Conservation (phyloP, 441 rosid species). For the Erodium trifolium region DNA sequence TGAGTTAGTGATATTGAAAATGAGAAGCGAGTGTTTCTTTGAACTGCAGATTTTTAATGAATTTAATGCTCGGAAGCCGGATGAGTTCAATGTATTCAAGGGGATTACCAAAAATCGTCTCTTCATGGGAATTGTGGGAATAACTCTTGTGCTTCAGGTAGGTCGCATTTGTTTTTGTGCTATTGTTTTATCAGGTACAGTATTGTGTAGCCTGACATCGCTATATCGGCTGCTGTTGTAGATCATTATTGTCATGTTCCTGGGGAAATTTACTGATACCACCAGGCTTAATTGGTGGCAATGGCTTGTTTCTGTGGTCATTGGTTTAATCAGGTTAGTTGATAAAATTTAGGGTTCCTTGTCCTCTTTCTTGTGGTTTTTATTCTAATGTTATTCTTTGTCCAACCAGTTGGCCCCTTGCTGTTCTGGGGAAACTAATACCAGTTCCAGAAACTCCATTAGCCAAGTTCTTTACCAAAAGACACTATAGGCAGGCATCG, state of each 20-base stretch:
- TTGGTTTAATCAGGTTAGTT: slow-evolving; percentile 60
- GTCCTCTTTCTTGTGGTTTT: neutral
- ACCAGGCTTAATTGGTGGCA: slow-evolving; percentile 62
- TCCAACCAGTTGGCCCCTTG: slow-evolving; percentile 78
- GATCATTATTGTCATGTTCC: slow-evolving; percentile 70
- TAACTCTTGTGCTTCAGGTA: slow-evolving; percentile 83
- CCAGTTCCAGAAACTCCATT: slow-evolving; percentile 68
- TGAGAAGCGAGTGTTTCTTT: neutral
- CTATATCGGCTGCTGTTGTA: slow-evolving; percentile 14
- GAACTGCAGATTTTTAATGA: slow-evolving; percentile 74
- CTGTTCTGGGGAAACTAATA: slow-evolving; percentile 53
- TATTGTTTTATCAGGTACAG: too few relatives aligned
- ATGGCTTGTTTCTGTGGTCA: slow-evolving; percentile 55
- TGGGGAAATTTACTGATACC: slow-evolving; percentile 70
- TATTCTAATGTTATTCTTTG: neutral
- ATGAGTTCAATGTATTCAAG: slow-evolving; percentile 59
- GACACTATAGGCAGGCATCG: slow-evolving; percentile 4
- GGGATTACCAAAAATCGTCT: slow-evolving; percentile 70
- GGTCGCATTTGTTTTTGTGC: neutral
- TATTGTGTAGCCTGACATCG: too few relatives aligned
- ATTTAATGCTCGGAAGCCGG: slow-evolving; percentile 91
- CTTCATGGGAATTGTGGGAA: slow-evolving; percentile 56
- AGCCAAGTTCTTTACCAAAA: slow-evolving; percentile 33
- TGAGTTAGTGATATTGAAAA: too few relatives aligned
- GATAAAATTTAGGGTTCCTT: slow-evolving; percentile 5